These are phyloP conservation scores for Petunia axillaris DNA, from an alignment of 257 asterid species.

Conservation along the genomic window DNA sequence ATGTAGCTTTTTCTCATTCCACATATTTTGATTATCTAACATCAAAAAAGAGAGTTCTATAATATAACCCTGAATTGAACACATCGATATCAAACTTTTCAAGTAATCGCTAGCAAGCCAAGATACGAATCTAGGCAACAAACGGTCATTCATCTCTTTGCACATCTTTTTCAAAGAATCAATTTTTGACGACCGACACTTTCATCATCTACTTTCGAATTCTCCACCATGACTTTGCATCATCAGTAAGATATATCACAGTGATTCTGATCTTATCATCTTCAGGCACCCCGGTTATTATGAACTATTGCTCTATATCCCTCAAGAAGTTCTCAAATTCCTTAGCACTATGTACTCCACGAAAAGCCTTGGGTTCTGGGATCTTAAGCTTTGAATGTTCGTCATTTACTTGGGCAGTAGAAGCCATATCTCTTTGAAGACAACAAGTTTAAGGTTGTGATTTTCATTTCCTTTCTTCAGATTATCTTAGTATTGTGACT, in stretches of 20 bases:
- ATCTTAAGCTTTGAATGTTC: background rate
- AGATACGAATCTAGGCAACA: background rate
- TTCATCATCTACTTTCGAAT: too few species aligned
- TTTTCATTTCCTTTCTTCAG: too few species aligned
- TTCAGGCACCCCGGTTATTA: background rate
- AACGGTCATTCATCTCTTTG: background rate
- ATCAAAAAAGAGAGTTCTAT: conserved; percentile 12
- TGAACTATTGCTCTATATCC: background rate
- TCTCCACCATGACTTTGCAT: too few species aligned
- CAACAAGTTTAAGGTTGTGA: too few species aligned
- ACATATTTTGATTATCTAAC: conserved; percentile 1
- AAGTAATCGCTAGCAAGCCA: background rate
- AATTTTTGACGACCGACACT: too few species aligned
- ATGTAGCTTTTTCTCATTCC: background rate
- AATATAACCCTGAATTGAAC: background rate
- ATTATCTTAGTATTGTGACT: too few species aligned
- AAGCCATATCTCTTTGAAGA: too few species aligned
- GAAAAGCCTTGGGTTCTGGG: background rate
- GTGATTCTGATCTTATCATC: background rate
- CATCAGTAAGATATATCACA: too few species aligned
- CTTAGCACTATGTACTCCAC: background rate
- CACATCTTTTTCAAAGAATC: too few species aligned
- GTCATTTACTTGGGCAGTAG: background rate
- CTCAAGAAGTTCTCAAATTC: background rate
- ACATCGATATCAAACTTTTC: background rate